Percentiles rank a stretch among this genome's conserved stretches.
Conservation (phyloP, 2,329 filamentous ascomycete species). For the Dactylellina leptospora region DNA sequence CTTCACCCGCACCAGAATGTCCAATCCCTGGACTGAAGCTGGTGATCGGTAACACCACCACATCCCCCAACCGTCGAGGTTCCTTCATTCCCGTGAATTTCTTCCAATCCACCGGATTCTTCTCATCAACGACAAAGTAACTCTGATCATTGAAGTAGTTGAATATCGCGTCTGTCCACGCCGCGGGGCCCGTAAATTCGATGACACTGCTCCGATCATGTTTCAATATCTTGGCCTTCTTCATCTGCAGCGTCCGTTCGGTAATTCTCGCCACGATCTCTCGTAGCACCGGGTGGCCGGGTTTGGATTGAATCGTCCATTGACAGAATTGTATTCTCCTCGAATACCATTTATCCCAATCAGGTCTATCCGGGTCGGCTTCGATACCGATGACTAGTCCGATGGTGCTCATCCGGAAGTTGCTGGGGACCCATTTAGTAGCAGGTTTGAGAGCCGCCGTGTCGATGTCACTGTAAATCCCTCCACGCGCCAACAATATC, state of each 20-base stretch:
- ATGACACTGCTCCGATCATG: constrained; percentile 76
- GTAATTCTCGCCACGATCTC: constrained; percentile 89
- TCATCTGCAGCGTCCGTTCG: constrained; percentile 77
- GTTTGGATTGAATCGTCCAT: constrained; percentile 97
- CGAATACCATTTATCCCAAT: constrained; percentile 97
- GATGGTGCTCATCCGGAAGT: constrained; percentile 78
- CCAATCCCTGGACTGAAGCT: constrained; percentile 94
- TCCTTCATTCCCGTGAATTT: constrained; percentile 88
- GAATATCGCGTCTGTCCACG: constrained; percentile 95
- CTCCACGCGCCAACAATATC: constrained; percentile 77
- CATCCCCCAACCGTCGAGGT: constrained; percentile 89
- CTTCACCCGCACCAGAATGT: constrained; percentile 89
- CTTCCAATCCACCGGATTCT: constrained; percentile 78
- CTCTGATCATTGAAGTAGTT: constrained; percentile 90
- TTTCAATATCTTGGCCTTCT: constrained; percentile 72
- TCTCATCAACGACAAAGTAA: constrained; percentile 83
- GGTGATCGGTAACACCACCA: constrained; percentile 92
- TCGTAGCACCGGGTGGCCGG: constrained; percentile 88
- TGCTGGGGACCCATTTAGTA: constrained; percentile 82
- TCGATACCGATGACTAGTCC: constrained; percentile 94
- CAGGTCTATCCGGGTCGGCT: constrained; percentile 88
- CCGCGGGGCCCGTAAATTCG: constrained; percentile 90
- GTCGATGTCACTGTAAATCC: constrained; percentile 92
- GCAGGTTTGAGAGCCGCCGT: constrained; percentile 84
- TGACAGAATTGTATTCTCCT: constrained; percentile 97